Percentiles rank a stretch among this genome's conserved stretches.
phyloP scores from a whole-genome alignment of 2,329 filamentous ascomycete genomes.

The Aspergillus novoparasiticus region DNA sequence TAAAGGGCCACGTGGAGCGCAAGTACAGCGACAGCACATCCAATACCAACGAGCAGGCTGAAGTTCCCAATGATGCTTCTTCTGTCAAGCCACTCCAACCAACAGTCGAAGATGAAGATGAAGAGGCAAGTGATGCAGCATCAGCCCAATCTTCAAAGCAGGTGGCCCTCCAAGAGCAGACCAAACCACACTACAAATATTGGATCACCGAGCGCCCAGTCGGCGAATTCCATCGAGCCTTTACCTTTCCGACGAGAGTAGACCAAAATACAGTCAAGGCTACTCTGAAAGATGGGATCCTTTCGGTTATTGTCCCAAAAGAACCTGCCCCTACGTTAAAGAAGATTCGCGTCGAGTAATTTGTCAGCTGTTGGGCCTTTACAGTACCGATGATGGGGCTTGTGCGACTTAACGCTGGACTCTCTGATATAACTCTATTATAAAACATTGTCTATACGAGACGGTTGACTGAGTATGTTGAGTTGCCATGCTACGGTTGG shows the following conservation, averaged over 20 bases:
- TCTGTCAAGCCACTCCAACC: constrained; percentile 44
- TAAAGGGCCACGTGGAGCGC: constrained; percentile 45
- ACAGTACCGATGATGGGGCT: neutral
- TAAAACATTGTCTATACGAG: neutral
- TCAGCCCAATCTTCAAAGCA: constrained; percentile 28
- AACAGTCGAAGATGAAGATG: constrained; percentile 58
- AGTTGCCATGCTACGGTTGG: neutral
- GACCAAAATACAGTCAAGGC: constrained; percentile 62
- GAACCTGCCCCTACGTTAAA: constrained; percentile 50
- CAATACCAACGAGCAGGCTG: constrained; percentile 24
- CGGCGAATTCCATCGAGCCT: constrained; percentile 60
- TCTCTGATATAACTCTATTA: neutral
- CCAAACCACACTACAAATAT: constrained; percentile 45
- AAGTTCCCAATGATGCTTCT: constrained; percentile 22
- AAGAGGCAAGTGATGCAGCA: constrained; percentile 27
- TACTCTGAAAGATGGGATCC: constrained; percentile 60
- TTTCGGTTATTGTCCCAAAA: constrained; percentile 60
- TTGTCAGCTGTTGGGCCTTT: neutral
- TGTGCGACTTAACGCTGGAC: neutral
- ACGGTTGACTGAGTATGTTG: neutral
- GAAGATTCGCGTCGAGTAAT: constrained; percentile 53
- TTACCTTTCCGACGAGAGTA: constrained; percentile 58
- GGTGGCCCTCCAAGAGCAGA: constrained; percentile 16
- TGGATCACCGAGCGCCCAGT: constrained; percentile 61
- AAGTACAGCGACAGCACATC: constrained; percentile 24